Base-by-base conservation (phyloP, 2,329 filamentous ascomycete species). In the Scopulariopsis brevicaulis region DNA sequence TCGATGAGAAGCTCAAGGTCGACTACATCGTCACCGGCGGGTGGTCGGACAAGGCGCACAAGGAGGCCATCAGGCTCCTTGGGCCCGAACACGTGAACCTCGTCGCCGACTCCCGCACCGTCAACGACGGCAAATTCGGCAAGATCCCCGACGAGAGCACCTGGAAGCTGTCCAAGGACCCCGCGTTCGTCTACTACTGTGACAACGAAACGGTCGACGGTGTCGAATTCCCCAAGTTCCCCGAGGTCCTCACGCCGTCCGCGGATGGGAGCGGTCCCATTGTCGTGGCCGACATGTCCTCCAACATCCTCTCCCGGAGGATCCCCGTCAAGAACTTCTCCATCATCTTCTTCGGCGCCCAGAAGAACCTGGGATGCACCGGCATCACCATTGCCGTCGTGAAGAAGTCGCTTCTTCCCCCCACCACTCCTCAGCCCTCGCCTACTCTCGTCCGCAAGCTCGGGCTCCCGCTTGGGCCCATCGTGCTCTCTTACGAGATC, bases 131-230 rank as follows among this genome's bases (percentile, higher is more conserved):
- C 63, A 96, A 94, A 71, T 97, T 95, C 69, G 90, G 90, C 60
- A 83, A 77, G 61, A 96, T 97, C 56, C 87, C 93, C 0, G 79
- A 85, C 11, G 85, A 92, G 71, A 82, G 81, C 77, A 80, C 87
- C 60, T 96, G 91, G 92, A 82, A 79, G 37, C 78, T 94, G 8
- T 87, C 84, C 48, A 77, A 83, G 63, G 77, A 82, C 43, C 76
- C 86, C 11, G 82, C 90, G 0, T 78, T 96, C 65, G 86, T 93
- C 1, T 97, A 96, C 73, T 92, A 84, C 70, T 96, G 93, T 70
- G 88, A 92, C 70, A 97, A 97, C 65, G 92, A 97, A 77, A 96
- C 90, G 0, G 90, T 95, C 6, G 90, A 96, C 66, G 92, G 92
- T 37, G 90, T 97, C 20, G 93, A 97, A 68, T 96, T 95, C 64